phyloP scores from a whole-genome alignment of 1,139 yeast genomes.

The Candida pseudoviswanathii region DNA sequence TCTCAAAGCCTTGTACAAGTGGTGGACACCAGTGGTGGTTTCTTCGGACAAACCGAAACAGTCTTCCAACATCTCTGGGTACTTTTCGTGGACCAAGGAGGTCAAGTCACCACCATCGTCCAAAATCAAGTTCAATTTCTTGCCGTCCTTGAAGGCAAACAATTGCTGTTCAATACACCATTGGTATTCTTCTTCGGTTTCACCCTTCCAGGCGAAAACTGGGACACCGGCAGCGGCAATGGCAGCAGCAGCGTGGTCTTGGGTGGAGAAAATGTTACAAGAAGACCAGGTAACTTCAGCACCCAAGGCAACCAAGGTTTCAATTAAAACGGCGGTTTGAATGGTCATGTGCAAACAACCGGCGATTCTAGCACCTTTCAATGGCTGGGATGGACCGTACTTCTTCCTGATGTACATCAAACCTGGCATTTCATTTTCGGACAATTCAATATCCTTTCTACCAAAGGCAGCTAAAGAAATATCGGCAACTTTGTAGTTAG shows the following conservation, averaged over 20 bases:
- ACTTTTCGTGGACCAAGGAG: constrained; percentile 93
- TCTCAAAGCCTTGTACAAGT: constrained; percentile 94
- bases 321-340: constrained; percentile 98
- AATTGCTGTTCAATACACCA: constrained; percentile 99
- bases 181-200: constrained; percentile 98
- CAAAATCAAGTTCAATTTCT: constrained; percentile 94
- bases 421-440: constrained; percentile 99
- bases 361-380: constrained; percentile 98
- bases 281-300: constrained; percentile 99
- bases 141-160: constrained; percentile 95
- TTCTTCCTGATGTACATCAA: constrained; percentile 95
- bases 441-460: constrained; percentile 98
- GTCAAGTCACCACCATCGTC: constrained; percentile 99
- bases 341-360: constrained; percentile 99
- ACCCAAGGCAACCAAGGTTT: constrained; percentile 96
- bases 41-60: constrained; percentile 98
- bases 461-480: constrained; percentile 99
- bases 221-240: constrained; percentile 99
- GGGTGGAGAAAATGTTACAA: constrained; percentile 99
- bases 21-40: constrained; percentile 99
- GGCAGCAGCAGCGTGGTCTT: constrained; percentile 99
- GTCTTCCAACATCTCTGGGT: constrained; percentile 96
- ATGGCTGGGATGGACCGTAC: constrained; percentile 92
- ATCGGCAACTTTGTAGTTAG: constrained; percentile 94
- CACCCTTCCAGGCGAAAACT: constrained; percentile 99